Percentiles rank a stretch among this genome's conserved stretches.
phyloP scores from a whole-genome alignment of 495 filamentous ascomycete genomes.

The Penicillium waksmanii region DNA sequence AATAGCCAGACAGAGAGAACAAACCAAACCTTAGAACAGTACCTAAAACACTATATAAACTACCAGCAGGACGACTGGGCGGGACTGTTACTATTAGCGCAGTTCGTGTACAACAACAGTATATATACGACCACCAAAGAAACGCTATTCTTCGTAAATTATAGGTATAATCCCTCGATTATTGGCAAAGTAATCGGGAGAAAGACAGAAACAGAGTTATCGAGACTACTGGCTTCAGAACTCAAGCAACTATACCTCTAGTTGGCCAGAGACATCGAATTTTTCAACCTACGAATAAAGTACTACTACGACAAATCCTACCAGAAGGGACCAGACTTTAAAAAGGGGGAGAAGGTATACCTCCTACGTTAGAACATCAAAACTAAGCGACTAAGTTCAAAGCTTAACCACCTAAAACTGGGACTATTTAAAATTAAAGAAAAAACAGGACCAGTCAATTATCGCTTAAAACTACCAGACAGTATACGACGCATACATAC shows the following conservation, averaged over 20 bases:
- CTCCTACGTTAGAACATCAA: constrained; percentile 11
- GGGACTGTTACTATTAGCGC: constrained; percentile 21
- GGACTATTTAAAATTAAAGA: constrained; percentile 18
- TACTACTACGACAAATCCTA: not conserved
- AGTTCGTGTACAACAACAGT: constrained; percentile 33
- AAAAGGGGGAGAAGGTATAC: constrained; percentile 9
- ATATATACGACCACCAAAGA: not conserved
- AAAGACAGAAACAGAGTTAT: not conserved
- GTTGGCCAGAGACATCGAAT: not conserved
- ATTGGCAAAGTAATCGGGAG: not conserved
- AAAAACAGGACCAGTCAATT: constrained; percentile 16
- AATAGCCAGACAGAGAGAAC: constrained; percentile 33
- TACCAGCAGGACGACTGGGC: constrained; percentile 36
- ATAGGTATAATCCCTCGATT: constrained; percentile 10
- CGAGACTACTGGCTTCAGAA: not conserved
- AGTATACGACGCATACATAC: constrained; percentile 7
- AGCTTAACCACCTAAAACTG: constrained; percentile 12
- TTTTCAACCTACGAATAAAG: not conserved
- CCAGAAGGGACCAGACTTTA: constrained; percentile 1
- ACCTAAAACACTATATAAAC: constrained; percentile 27
- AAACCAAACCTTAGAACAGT: constrained; percentile 28
- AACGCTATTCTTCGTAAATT: constrained; percentile 25
- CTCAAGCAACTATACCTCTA: not conserved
- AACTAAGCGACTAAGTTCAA: constrained; percentile 8
- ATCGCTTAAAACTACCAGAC: constrained; percentile 12